A percentile compares a stretch with the other conserved stretches of the same genome.
phyloP scores from a whole-genome alignment of 2,329 filamentous ascomycete genomes.

The Cercospora janseana region DNA sequence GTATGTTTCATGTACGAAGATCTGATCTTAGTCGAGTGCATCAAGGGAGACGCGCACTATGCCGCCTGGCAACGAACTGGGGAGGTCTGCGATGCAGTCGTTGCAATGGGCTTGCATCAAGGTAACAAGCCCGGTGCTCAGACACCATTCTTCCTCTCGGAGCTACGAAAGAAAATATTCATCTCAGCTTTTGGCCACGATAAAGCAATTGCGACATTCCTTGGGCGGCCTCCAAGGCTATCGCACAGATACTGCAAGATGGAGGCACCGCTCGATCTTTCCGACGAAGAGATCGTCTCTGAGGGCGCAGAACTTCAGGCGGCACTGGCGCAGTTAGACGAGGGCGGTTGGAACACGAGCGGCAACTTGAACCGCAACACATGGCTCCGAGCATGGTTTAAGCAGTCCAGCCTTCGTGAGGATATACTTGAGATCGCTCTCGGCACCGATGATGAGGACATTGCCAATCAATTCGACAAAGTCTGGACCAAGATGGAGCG shows the following conservation, averaged over 20 bases:
- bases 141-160: slow-evolving; percentile 37
- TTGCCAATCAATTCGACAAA: slow-evolving; percentile 42
- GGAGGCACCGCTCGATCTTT: slow-evolving; percentile 56
- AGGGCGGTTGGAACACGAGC: slow-evolving; percentile 53
- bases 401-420: slow-evolving; percentile 54
- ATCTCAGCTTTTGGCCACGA: slow-evolving; percentile 37
- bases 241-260: slow-evolving; percentile 54
- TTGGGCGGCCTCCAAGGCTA: slow-evolving; percentile 52
- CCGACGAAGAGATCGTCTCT: slow-evolving; percentile 50
- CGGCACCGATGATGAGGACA: slow-evolving; percentile 41
- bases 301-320: slow-evolving; percentile 44
- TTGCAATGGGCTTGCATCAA: slow-evolving; percentile 39
- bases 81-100: slow-evolving; percentile 37
- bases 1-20: slow-evolving; percentile 38
- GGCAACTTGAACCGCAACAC: slow-evolving; percentile 49
- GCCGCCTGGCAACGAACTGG: slow-evolving; percentile 38
- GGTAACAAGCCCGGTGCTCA: slow-evolving; percentile 34
- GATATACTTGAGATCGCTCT: slow-evolving; percentile 60
- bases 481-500: slow-evolving; percentile 41
- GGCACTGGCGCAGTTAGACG: slow-evolving; percentile 46
- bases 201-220: slow-evolving; percentile 36
- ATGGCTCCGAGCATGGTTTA: slow-evolving; percentile 47
- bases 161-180: slow-evolving; percentile 38
- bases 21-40: slow-evolving; percentile 34
- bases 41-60: slow-evolving; percentile 37